Base-by-base conservation (phyloP, 352 stramenopile species). In the Phytophthora pini region DNA sequence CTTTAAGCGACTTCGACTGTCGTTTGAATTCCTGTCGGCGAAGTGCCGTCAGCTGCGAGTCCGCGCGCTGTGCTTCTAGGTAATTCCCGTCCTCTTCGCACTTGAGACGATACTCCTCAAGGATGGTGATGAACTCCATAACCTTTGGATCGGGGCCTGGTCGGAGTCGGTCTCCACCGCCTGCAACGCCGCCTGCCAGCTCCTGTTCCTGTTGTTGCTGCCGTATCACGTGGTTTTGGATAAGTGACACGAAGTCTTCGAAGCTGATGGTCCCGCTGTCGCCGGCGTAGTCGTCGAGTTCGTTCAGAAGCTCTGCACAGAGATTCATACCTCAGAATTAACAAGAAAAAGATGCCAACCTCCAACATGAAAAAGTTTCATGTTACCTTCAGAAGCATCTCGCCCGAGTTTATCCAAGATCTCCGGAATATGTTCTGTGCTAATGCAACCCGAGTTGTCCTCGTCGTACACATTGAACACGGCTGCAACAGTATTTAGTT, bases 61-160 rank as follows among this genome's bases (percentile, higher is more conserved):
- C 82, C 2, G 93, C 93, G 7, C 91, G 82, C 40, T 95, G 90
- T 8, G 94, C 94, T 67, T 98, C 94, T 12, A 98, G 63, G 71
- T 98, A 98, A 55, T 98, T 97, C 44, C 94, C 93, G 48, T 98
- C 93, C 49, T 97, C 87, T 64, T 98, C 94, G 70, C 93, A 98
- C 65, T 98, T 98, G 13, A 95, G 56, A 5, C 93, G 88, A 70
- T 98, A 98, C 61, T 98, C 92, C 58, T 98, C 94, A 26, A 98
- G 61, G 46, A 98, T 98, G 15, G 82, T 72, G 55, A 98, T 89
- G 63, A 98, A 98, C 71, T 98, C 91, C 62, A 97, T 84, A 6
- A 98, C 92, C 50, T 97, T 98, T 1, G 91, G 89, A 56, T 97
- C 91, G 3, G 90, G 80, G 1, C 81, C 86, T n/a, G 86, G 44